phyloP scores from a whole-genome alignment of 257 asterid species.

The Solanum virginianum region DNA sequence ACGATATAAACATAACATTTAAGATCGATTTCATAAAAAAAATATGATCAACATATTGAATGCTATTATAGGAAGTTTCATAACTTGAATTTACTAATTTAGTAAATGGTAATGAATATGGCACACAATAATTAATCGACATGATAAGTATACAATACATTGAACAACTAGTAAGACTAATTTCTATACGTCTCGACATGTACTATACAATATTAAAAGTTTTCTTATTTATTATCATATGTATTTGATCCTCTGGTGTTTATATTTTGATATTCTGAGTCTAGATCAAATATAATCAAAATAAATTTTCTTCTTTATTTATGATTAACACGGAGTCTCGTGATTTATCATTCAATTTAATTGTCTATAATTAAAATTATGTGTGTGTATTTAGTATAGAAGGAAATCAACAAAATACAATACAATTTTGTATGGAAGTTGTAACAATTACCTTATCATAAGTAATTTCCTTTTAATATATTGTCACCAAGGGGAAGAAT shows the following conservation, averaged over 20 bases:
- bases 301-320: background rate
- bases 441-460: background rate
- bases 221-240: background rate
- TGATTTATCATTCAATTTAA: background rate
- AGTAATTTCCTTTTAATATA: background rate
- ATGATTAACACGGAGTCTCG: background rate
- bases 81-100: background rate
- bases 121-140: background rate
- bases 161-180: background rate
- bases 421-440: background rate
- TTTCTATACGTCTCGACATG: background rate
- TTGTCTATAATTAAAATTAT: background rate
- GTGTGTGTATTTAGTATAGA: no score
- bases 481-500: background rate
- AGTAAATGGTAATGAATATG: background rate
- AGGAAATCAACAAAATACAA: no score
- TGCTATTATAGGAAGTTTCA: rapidly evolving
- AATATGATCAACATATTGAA: background rate
- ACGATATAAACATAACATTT: no score
- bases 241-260: background rate
- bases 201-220: background rate
- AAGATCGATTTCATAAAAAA: no score
- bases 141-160: background rate
- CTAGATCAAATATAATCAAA: background rate
- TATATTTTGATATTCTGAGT: background rate